These are phyloP conservation scores for Phialophora tarda DNA, from an alignment of 2,329 filamentous ascomycete genomes.

Conservation along the genomic window DNA sequence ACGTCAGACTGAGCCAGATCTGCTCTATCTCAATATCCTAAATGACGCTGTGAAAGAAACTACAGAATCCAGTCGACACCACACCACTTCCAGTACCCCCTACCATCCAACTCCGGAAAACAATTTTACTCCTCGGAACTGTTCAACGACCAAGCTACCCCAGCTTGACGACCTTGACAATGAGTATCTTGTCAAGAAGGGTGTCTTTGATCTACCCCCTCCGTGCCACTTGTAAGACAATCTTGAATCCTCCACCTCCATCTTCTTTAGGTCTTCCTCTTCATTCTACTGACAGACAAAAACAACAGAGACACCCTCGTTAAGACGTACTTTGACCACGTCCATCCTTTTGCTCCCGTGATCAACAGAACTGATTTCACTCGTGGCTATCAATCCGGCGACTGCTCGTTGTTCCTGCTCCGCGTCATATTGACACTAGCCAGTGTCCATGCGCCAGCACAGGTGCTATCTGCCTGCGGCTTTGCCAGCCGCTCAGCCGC, in stretches of 20 bases:
- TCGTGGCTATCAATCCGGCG: slow-evolving; percentile 38
- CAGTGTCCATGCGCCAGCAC: slow-evolving; percentile 38
- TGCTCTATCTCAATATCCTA: slow-evolving; percentile 40
- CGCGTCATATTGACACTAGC: slow-evolving; percentile 38
- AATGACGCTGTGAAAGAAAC: slow-evolving; percentile 39
- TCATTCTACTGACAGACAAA: slow-evolving; percentile 32
- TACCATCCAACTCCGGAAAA: slow-evolving; percentile 34
- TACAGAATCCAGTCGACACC: slow-evolving; percentile 36
- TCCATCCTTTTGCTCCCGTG: slow-evolving; percentile 37
- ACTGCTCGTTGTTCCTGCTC: slow-evolving; percentile 40
- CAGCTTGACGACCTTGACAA: slow-evolving; percentile 39
- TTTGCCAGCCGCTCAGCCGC: slow-evolving; percentile 38
- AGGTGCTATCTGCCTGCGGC: slow-evolving; percentile 38
- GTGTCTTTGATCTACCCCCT: slow-evolving; percentile 40
- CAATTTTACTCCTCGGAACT: slow-evolving; percentile 37
- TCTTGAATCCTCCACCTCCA: slow-evolving; percentile 19
- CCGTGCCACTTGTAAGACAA: slow-evolving; percentile 36
- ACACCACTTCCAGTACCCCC: slow-evolving; percentile 36
- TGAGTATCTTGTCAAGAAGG: slow-evolving; percentile 41
- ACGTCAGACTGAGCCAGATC: slow-evolving; percentile 38
- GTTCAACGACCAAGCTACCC: slow-evolving; percentile 36
- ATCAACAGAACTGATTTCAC: slow-evolving; percentile 39
- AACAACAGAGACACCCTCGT: slow-evolving; percentile 36
- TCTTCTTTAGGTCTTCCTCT: slow-evolving; percentile 19
- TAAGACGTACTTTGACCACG: slow-evolving; percentile 40